A percentile compares a stretch with the other conserved stretches of the same genome.
phyloP scores from a whole-genome alignment of 345 rosid species.

The Hibiscus mutabilis region DNA sequence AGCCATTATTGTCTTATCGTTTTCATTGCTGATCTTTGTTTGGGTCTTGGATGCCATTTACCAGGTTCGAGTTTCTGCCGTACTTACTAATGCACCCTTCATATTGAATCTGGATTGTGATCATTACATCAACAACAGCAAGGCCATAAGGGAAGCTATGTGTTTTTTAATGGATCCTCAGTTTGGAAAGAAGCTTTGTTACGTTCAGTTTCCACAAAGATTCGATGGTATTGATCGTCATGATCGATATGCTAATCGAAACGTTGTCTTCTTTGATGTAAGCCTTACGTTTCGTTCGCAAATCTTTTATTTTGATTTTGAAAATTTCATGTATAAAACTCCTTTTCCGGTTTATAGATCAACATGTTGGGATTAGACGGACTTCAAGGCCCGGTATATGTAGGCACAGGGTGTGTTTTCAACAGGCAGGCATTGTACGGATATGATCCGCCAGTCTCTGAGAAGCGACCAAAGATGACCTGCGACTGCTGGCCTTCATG shows the following conservation, averaged over 20 bases:
- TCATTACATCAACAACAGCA: slow-evolving; percentile 89
- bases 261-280: slow-evolving; percentile 89
- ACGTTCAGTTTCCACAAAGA: slow-evolving; percentile 92
- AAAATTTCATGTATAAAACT: neutral
- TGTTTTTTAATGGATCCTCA: slow-evolving; percentile 96
- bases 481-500: slow-evolving; percentile 98
- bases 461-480: slow-evolving; percentile 90
- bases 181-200: slow-evolving; percentile 91
- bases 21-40: neutral
- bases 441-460: slow-evolving; percentile 87
- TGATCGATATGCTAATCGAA: slow-evolving; percentile 89
- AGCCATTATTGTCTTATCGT: neutral
- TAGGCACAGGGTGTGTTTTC: slow-evolving; percentile 94
- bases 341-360: slow-evolving; percentile 34
- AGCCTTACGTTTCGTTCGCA: slow-evolving; percentile 13
- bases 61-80: slow-evolving; percentile 97
- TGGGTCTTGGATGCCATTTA: neutral
- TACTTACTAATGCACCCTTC: slow-evolving; percentile 88
- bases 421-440: slow-evolving; percentile 91
- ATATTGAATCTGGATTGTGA: slow-evolving; percentile 91
- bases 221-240: slow-evolving; percentile 94
- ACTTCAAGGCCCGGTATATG: slow-evolving; percentile 92
- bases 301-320: neutral
- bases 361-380: slow-evolving; percentile 95
- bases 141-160: slow-evolving; percentile 87